Base-by-base conservation (phyloP, 2,329 filamentous ascomycete species). In the Dendrostoma leiphaemia region DNA sequence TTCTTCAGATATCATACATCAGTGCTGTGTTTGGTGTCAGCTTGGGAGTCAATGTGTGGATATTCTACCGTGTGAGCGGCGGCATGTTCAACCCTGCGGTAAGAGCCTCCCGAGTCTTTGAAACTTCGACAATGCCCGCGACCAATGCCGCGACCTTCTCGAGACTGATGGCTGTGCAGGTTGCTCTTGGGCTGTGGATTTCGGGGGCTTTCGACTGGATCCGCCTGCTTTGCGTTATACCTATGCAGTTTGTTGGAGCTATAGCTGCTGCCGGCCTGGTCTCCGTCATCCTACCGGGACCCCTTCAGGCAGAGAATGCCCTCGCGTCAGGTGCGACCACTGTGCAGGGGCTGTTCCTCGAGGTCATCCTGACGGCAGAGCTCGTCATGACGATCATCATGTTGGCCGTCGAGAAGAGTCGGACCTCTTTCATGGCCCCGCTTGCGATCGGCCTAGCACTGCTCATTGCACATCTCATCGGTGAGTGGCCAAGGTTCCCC, bases 321-420 rank as follows among this genome's bases (percentile, higher is more conserved):
- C 67, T 82, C 5, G 70, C 71, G 13, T 70, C 70, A 2, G 73
- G 71, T 4, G 67, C 76, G 0, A 73, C 68, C 17, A 68, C 74
- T 38, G 69, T 69, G 0, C 78, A 79, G 59, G 80, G 80, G 12
- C 63, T 83, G 23, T 80, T 83, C 62, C 78, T 83, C 53, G 80
- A 83, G 62, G 74, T 77, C 64, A 75, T 82, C 57, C 69, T 83
- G 24, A 83, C 79, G 2, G 72, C 77, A 1, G 72, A 81, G 63
- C 67, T 83, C 12, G 74, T 82, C 23, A 72, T 82, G 41, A 76
- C 79, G 3, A 77, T 82, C 51, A 75, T 80, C 64, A 84, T 85
- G 81, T 69, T 85, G 46, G 82, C 81, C 1, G 78, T 77, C 12
- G 81, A 85, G 59, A 85, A 86, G 65, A 83, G 86, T 65, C 80